Conservation (phyloP, 1,284 basidiomycete genomes). For the Apiotrichum laibachii region DNA sequence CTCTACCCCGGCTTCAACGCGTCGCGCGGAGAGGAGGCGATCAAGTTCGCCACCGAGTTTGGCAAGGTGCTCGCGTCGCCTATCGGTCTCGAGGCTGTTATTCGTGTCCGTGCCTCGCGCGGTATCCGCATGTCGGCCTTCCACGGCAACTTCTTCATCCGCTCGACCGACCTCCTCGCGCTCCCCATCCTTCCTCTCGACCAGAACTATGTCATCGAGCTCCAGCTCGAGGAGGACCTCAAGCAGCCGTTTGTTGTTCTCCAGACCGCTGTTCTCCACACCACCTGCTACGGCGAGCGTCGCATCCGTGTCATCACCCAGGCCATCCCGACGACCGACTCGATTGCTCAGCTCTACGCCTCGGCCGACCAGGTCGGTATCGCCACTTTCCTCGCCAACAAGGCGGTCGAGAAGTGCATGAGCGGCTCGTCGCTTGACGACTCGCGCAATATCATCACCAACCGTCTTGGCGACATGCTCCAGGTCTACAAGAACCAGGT, state of each 20-base stretch:
- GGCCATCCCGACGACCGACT: conserved; percentile 88
- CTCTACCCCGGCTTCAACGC: conserved; percentile 99
- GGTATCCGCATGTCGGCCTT: conserved; percentile 95
- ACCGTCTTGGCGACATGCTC: conserved; percentile 87
- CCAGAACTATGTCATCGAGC: conserved; percentile 94
- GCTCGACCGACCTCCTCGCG: conserved; percentile 93
- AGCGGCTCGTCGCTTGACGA: conserved; percentile 79
- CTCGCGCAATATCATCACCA: conserved; percentile 82
- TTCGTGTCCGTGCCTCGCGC: conserved; percentile 92
- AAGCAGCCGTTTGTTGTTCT: conserved; percentile 90
- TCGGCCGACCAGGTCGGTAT: conserved; percentile 94
- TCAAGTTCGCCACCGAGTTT: conserved; percentile 98
- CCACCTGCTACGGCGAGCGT: conserved; percentile 91
- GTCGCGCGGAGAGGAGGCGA: conserved; percentile 84
- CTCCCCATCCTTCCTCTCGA: conserved; percentile 96
- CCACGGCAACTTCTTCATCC: conserved; percentile 99
- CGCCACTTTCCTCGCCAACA: conserved; percentile 85
- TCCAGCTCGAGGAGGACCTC: conserved; percentile 95
- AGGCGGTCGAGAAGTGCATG: conserved; percentile 90
- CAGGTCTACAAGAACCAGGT: conserved; percentile 93
- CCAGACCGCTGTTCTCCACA: conserved; percentile 94
- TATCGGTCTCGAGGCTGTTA: conserved; percentile 95
- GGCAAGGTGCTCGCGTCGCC: conserved; percentile 88
- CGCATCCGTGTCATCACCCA: conserved; percentile 93
- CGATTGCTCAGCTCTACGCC: conserved; percentile 88